Evolutionary conservation across 768 basidiomycete genomes (phyloP), one percentile per base, ranked within the genome.

Genomic region (Phaeotremella skinneri): DNA sequence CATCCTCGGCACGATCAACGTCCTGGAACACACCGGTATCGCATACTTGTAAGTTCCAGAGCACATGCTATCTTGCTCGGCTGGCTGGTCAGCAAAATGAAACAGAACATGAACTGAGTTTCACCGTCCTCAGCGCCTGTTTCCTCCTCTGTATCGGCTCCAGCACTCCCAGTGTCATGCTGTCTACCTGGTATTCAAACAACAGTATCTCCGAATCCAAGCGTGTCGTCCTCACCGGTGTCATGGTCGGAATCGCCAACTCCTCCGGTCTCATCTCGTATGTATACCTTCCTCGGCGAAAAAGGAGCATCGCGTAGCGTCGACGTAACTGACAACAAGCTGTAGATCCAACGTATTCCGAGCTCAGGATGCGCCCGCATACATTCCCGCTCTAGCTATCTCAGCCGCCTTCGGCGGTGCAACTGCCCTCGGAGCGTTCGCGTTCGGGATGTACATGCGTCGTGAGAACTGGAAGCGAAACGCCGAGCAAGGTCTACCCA

Each of bases 401-500:
- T 80, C 81, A 17, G 82, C 82, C 55, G 79, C 76, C 1, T 82
- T 82, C 61, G 82, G 81, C 20, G 81, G 80, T 1, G 57, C 82
- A 13, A 82, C 82, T 47, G 70, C 82, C 45, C 41, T 82, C 17
- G 69, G 81, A 1, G 81, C 81, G 5, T 76, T 79, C 30, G 58
- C 68, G 77, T 81, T 78, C 50, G 82, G 83, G 6, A 68, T 78
- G 26, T 84, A 80, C 68, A 84, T 84, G 82, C 76, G 81, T 45
- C 61, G 72, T 23, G 82, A 83, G 49, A 84, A 83, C 60, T 73
- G 73, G 37, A 77, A 74, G 56, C 76, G 82, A 43, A 81, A 83
- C 59, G 76, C 70, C 49, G 79, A 78, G 32, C 60, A 66, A 32
- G 56, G 64, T 29, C n/a, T 55, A 7, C 53, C 58, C 6, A 55